Conservation (phyloP, 768 basidiomycete genomes). For the Coprinopsis cinerea region DNA sequence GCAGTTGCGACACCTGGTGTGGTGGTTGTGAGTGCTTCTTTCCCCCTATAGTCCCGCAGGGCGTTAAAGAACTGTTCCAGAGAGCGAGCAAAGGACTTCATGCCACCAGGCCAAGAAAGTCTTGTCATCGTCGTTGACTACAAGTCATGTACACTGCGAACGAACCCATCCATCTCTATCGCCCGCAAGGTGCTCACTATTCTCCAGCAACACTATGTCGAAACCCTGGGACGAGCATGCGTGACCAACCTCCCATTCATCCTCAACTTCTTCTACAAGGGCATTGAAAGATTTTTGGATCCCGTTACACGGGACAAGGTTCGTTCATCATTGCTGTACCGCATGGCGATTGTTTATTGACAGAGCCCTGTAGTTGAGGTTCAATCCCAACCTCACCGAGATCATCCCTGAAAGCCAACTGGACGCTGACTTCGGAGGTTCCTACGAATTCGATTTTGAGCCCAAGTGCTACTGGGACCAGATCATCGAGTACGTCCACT, state of each 20-base stretch:
- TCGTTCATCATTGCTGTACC: slow-evolving; percentile 11
- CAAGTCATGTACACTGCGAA: slow-evolving; percentile 72
- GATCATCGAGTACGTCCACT: slow-evolving; percentile 51
- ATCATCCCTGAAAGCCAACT: slow-evolving; percentile 72
- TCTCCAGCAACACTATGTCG: slow-evolving; percentile 84
- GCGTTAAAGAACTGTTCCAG: slow-evolving; percentile 28
- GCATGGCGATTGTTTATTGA: not conserved
- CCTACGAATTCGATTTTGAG: slow-evolving; percentile 69
- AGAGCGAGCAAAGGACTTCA: slow-evolving; percentile 84
- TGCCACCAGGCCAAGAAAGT: slow-evolving; percentile 81
- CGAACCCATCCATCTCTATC: slow-evolving; percentile 78
- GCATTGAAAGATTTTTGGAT: slow-evolving; percentile 81
- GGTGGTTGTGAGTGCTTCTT: slow-evolving; percentile 65
- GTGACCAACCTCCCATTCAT: slow-evolving; percentile 77
- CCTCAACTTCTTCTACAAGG: slow-evolving; percentile 74
- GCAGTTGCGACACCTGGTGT: slow-evolving; percentile 81
- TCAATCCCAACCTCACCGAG: slow-evolving; percentile 77
- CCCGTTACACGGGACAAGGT: slow-evolving; percentile 88
- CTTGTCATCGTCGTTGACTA: slow-evolving; percentile 85
- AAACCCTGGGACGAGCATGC: slow-evolving; percentile 79
- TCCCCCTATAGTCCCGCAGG: not conserved
- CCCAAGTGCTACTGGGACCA: slow-evolving; percentile 74
- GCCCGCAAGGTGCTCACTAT: slow-evolving; percentile 76
- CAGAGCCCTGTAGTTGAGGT: slow-evolving; percentile 66
- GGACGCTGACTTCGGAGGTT: slow-evolving; percentile 79